These are phyloP conservation scores for Aspergillus hortae DNA, from an alignment of 2,329 filamentous ascomycete species.

Conservation along the genomic window DNA sequence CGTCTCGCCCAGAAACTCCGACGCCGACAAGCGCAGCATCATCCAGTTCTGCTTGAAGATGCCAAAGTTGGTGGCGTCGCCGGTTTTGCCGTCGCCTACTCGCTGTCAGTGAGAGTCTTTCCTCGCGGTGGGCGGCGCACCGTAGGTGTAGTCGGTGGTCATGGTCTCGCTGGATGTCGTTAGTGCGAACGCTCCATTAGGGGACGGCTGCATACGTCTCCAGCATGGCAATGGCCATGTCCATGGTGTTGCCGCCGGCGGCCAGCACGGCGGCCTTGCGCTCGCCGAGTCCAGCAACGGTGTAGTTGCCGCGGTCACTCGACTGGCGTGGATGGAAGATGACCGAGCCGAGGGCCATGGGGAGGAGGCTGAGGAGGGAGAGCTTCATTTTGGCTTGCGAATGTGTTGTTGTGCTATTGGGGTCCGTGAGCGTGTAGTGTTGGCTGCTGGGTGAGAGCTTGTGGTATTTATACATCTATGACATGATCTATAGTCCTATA, in stretches of 20 bases:
- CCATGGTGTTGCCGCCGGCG: constrained; percentile 21
- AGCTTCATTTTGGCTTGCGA: background rate
- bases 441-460: too few species aligned
- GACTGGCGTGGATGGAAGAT: constrained; percentile 1
- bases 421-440: too few species aligned
- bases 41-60: constrained; percentile 32
- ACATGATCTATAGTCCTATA: background rate
- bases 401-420: background rate
- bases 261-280: constrained; percentile 18
- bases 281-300: constrained; percentile 13
- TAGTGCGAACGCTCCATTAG: background rate
- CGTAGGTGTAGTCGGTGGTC: constrained; percentile 21
- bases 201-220: constrained; percentile 14
- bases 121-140: constrained; percentile 1
- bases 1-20: constrained; percentile 20
- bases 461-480: background rate
- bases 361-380: background rate
- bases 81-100: constrained; percentile 26
- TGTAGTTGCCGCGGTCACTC: constrained; percentile 18
- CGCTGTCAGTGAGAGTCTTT: background rate
- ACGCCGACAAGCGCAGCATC: constrained; percentile 25
- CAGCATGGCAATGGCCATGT: constrained; percentile 24
- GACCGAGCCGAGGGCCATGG: constrained; percentile 5
- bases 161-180: constrained; percentile 13
- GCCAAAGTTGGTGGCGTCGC: constrained; percentile 29